These are phyloP conservation scores for Asterionellopsis glacialis DNA, from an alignment of 108 stramenopile genomes.

Conservation along the genomic window DNA sequence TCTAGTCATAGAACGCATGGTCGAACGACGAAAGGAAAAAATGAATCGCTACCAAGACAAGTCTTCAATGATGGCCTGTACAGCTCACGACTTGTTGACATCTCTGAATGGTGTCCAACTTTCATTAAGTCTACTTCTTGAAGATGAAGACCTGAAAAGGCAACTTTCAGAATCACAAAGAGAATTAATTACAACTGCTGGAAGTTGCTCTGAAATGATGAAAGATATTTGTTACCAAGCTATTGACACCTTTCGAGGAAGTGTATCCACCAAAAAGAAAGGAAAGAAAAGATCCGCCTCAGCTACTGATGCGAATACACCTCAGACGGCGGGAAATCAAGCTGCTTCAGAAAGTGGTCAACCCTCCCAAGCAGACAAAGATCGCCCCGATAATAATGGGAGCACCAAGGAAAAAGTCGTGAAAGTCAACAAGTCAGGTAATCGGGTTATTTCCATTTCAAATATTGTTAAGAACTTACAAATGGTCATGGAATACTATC, in stretches of 20 bases:
- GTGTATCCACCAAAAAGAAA: constrained; percentile 15
- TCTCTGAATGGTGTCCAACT: constrained; percentile 68
- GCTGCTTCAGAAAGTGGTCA: not conserved
- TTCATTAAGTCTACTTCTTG: constrained; percentile 50
- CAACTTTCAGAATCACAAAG: constrained; percentile 37
- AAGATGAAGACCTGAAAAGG: constrained; percentile 35
- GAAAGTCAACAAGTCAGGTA: constrained; percentile 1
- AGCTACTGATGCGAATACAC: not conserved
- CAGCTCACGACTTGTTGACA: constrained; percentile 78
- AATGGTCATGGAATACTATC: constrained; percentile 50
- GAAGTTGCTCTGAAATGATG: constrained; percentile 50
- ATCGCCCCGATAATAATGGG: no score
- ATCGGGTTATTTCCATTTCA: constrained; percentile 21
- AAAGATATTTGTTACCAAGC: constrained; percentile 61
- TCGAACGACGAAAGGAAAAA: constrained; percentile 37
- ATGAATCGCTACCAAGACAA: constrained; percentile 37
- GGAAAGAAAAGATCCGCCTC: constrained; percentile 3
- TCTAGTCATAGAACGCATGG: constrained; percentile 61
- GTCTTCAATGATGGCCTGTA: constrained; percentile 56
- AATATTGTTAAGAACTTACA: constrained; percentile 41
- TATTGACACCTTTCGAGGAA: constrained; percentile 54
- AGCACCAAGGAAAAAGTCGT: not conserved
- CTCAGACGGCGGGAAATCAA: not conserved
- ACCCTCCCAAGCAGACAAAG: constrained; percentile 1
- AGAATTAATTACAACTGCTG: constrained; percentile 54